Conservation (phyloP, 257 asterid species). For the Petunia axillaris region DNA sequence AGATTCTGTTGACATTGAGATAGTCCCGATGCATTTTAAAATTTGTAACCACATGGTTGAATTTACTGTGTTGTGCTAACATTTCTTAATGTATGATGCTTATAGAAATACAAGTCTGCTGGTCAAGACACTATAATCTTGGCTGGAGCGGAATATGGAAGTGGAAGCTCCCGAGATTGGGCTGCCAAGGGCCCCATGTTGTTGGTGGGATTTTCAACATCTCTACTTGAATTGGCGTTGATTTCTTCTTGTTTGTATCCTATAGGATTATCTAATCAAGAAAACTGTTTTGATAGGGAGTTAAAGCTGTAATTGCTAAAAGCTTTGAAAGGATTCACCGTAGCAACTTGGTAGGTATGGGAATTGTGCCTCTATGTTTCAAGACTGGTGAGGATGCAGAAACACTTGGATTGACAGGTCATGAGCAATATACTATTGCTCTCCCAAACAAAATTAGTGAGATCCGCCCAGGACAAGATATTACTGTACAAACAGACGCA, state of each 20-base stretch:
- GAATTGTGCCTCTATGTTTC: conserved; percentile 35
- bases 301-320: conserved; percentile 32
- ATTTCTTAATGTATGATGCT: neutral
- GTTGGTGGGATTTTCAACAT: conserved; percentile 18
- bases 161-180: conserved; percentile 35
- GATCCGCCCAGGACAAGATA: conserved; percentile 74
- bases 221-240: neutral
- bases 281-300: conserved; percentile 22
- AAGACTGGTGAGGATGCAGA: conserved; percentile 56
- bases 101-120: conserved; percentile 31
- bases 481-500: conserved; percentile 51
- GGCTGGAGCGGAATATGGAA: conserved; percentile 34
- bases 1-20: conserved; percentile 2
- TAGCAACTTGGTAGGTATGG: conserved; percentile 35
- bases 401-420: conserved; percentile 67
- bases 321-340: conserved; percentile 38
- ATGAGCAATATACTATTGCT: conserved; percentile 66
- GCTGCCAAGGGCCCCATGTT: conserved; percentile 36
- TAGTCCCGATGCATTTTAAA: neutral
- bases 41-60: neutral
- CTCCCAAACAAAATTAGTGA: conserved; percentile 61
- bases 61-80: neutral
- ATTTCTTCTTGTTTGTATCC: neutral
- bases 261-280: neutral
- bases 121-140: conserved; percentile 30